Base-by-base conservation (phyloP, 163 green algal genomes). In the Volvox carteri region DNA sequence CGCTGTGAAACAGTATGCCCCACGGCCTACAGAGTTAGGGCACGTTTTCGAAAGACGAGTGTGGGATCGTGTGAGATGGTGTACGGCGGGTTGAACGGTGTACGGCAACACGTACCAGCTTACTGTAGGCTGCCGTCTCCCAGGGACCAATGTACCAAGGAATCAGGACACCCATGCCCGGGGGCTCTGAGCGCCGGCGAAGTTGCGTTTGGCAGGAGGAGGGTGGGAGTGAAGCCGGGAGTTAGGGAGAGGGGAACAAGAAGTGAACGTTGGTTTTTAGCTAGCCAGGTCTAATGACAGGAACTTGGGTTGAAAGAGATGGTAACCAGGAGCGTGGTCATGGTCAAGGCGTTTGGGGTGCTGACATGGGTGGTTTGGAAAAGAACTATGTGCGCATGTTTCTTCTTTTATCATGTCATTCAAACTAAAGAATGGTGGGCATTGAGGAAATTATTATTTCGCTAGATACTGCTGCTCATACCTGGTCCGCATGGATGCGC, bases 71-170 rank as follows among this genome's bases (percentile, higher is more conserved):
- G n/a, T n/a, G n/a, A n/a, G n/a, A n/a, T n/a, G n/a, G n/a, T n/a
- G n/a, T n/a, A n/a, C n/a, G n/a, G n/a, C n/a, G n/a, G n/a, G n/a
- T n/a, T n/a, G 58, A 21, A 70, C 11, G 58, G 9, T 70, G 58
- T 70, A 70, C 23, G 68, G 6, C 33, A 77, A 5, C 33, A 60
- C 73, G 21, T 37, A 86, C 78, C 60, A 77, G 58, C 0, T 46
- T 48, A 18, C 21, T 77, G 42, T 78, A 86, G 0, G 60, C 39
- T 4, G 30, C 5, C 0, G 41, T 65, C 25, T 77, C 58, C n/a
- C 48, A 84, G 1, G 78, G 78, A n/a, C 48, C 62, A 0, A 86
- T 68, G n/a, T 86, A 86, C 60, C 58, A 77, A 14, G 78, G 78
- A 33, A 86, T 42, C 23, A 86, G 23, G 19, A 86, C 60, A 33